Evolutionary conservation across 108 stramenopile genomes (phyloP).

Genomic region (Craspedostauros australis): DNA sequence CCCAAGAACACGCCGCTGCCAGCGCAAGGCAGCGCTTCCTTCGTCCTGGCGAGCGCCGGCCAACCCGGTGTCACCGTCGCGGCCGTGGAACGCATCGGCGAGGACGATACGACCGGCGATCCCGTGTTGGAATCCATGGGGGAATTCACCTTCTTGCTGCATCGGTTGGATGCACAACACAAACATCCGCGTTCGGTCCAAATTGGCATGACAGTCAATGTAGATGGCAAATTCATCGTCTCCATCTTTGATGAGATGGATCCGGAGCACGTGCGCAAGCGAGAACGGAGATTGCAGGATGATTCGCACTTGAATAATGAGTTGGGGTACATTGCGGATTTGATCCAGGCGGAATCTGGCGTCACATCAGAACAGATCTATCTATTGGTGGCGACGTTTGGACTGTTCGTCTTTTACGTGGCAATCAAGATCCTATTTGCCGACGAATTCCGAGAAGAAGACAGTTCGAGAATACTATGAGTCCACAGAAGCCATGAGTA

Average conservation of each 20-base stretch:
- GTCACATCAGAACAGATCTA: slow-evolving; percentile 23
- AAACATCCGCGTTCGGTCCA: slow-evolving; percentile 37
- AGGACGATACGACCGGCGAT: slow-evolving; percentile 1
- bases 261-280: slow-evolving; percentile 65
- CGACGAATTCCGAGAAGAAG: slow-evolving; percentile 3
- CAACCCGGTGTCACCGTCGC: slow-evolving; percentile 68
- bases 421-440: slow-evolving; percentile 28
- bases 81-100: slow-evolving; percentile 63
- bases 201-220: slow-evolving; percentile 64
- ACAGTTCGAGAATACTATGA: not conserved
- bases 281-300: slow-evolving; percentile 6
- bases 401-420: slow-evolving; percentile 28
- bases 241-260: slow-evolving; percentile 71
- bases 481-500: not conserved
- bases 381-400: slow-evolving; percentile 10
- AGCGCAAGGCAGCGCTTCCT: slow-evolving; percentile 53
- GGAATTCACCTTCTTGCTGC: slow-evolving; percentile 67
- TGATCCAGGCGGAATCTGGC: slow-evolving; percentile 5
- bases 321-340: slow-evolving; percentile 6
- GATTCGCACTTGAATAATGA: not conserved
- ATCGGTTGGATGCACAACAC: slow-evolving; percentile 30
- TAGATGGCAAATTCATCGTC: slow-evolving; percentile 57
- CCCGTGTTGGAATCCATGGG: slow-evolving; percentile 15
- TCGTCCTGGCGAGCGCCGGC: slow-evolving; percentile 40
- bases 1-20: slow-evolving; percentile 54